Conservation (phyloP, 352 stramenopile genomes). For the Globisporangium solare region DNA sequence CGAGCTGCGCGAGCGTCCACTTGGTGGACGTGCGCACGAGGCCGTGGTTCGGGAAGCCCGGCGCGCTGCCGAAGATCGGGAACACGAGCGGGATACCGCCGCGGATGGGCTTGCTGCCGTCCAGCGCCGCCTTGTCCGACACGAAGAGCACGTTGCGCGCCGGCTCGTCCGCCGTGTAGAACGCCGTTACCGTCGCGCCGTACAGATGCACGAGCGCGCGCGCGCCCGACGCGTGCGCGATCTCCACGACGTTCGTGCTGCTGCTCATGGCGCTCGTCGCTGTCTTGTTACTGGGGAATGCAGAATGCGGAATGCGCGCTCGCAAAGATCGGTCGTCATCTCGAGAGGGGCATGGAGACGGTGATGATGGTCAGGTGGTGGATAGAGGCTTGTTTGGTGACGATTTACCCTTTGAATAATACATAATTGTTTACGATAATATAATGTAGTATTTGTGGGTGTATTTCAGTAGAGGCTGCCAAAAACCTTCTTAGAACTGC, state of each 20-base stretch:
- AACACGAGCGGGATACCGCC: conserved; percentile 96
- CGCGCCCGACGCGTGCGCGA: conserved; percentile 65
- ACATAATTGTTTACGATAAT: no score
- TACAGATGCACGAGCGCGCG: conserved; percentile 84
- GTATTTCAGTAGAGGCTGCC: no score
- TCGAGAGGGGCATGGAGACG: no score
- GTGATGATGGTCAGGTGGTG: no score
- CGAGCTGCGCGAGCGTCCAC: conserved; percentile 54
- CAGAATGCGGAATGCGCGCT: background rate
- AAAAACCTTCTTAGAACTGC: no score
- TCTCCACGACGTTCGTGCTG: conserved; percentile 20
- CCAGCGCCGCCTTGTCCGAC: conserved; percentile 81
- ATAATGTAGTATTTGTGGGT: no score
- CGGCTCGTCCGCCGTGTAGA: conserved; percentile 62
- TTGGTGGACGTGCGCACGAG: conserved; percentile 83
- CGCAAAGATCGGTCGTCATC: no score
- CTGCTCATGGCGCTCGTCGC: no score
- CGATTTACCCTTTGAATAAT: no score
- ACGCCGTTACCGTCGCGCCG: conserved; percentile 90
- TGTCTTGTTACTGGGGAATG: no score
- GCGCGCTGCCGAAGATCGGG: conserved; percentile 90
- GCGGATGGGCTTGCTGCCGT: conserved; percentile 93
- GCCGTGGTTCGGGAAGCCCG: conserved; percentile 91
- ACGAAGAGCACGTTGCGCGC: conserved; percentile 91
- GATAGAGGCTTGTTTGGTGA: background rate